Evolutionary conservation across 2,329 filamentous ascomycete species (phyloP).

Genomic region (Scedosporium boydii): DNA sequence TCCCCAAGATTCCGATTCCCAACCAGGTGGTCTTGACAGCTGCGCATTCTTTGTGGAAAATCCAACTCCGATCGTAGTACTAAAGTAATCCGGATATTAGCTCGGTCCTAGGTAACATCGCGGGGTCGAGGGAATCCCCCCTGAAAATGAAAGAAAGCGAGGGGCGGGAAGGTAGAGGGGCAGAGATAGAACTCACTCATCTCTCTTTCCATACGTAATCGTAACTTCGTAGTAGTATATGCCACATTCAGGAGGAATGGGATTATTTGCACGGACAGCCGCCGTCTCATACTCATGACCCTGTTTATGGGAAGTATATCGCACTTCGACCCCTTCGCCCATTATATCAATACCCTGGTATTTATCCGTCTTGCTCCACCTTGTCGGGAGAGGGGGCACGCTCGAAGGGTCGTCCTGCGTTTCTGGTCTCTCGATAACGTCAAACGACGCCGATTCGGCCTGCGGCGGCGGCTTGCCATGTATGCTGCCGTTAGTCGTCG

Average conservation of each 20-base stretch:
- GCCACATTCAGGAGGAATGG: conserved; percentile 82
- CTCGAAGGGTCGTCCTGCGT: conserved; percentile 36
- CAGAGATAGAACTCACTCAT: conserved; percentile 39
- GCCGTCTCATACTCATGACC: conserved; percentile 61
- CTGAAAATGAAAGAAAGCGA: neutral
- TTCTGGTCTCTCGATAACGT: conserved; percentile 70
- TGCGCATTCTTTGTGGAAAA: conserved; percentile 46
- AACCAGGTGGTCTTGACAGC: conserved; percentile 50
- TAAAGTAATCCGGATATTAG: conserved; percentile 16
- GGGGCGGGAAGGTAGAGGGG: neutral
- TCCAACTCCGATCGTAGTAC: conserved; percentile 53
- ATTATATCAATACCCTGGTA: conserved; percentile 63
- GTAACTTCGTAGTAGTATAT: conserved; percentile 86
- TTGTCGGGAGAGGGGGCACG: conserved; percentile 59
- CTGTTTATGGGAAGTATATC: conserved; percentile 38
- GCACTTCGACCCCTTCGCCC: conserved; percentile 64
- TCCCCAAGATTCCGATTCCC: conserved; percentile 59
- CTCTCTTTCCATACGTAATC: conserved; percentile 38
- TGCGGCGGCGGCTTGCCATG: neutral
- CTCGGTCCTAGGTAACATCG: too few relatives aligned
- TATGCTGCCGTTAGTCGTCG: conserved; percentile 20
- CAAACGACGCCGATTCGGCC: conserved; percentile 44
- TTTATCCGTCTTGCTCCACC: conserved; percentile 76
- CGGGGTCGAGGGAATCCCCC: too few relatives aligned
- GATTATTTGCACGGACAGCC: conserved; percentile 71